Evolutionary conservation across 345 rosid species (phyloP).

Genomic region (Arabidopsis thaliana): DNA sequence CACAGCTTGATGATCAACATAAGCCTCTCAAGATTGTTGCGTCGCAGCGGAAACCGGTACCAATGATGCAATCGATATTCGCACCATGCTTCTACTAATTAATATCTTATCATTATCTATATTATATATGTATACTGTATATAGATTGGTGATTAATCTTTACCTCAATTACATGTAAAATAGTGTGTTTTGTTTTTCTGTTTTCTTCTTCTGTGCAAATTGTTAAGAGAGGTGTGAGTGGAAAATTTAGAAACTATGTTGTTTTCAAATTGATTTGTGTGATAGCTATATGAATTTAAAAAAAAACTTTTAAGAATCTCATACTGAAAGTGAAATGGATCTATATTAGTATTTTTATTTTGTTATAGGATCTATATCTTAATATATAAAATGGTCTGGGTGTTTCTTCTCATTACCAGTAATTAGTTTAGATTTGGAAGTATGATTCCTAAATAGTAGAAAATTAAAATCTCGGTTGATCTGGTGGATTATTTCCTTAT

Average conservation of each 20-base stretch:
- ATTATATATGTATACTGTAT: neutral
- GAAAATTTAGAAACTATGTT: neutral
- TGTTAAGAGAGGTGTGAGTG: neutral
- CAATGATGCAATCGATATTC: neutral
- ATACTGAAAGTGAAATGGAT: neutral
- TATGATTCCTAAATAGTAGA: neutral
- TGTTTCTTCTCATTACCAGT: neutral
- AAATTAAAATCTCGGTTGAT: neutral
- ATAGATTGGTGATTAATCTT: slow-evolving; percentile 7
- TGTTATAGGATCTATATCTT: neutral
- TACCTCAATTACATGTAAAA: neutral
- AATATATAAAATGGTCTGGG: neutral
- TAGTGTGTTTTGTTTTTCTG: neutral
- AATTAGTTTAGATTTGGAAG: neutral
- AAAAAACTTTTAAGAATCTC: neutral
- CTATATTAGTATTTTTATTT: neutral
- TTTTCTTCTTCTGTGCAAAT: neutral
- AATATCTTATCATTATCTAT: neutral
- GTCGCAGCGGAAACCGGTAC: neutral
- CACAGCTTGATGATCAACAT: neutral
- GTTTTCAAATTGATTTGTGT: neutral
- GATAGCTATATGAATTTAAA: neutral
- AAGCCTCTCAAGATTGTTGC: slow-evolving; percentile 26
- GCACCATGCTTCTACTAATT: slow-evolving; percentile 30
- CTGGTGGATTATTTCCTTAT: neutral